Evolutionary conservation across 306 rosid genomes (phyloP), one percentile per base, ranked within the genome.

Genomic region (Lathyrus tuberosus): DNA sequence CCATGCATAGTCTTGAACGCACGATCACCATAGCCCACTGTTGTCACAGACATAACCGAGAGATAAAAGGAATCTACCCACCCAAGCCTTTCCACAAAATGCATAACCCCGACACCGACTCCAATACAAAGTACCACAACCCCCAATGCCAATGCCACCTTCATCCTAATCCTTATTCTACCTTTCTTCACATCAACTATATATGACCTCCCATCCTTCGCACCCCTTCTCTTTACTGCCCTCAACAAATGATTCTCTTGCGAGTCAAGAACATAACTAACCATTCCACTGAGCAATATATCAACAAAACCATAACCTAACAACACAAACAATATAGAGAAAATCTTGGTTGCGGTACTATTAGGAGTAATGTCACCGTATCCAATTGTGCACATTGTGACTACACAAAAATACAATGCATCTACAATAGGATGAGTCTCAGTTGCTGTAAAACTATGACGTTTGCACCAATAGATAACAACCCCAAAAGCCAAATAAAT

Each of bases 111-210:
- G 3, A 81, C 91, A 16, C 99, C 99, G 28, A 91, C 10, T 15
- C 96, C 95, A 71, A 87, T 86, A 80, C 99, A 94, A 53, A 91
- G 84, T 28, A 94, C 88, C 64, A 94, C 97, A 67, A 94, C 96
- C 58, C 89, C 95, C 62, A 91, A 78, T 11, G 99, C 99, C 86
- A 94, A 68, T 2, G 79, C 97, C 71, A 91, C 99, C 84, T 94
- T 91, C 99, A 94, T 77, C 78, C 97, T 82, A 76, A 91, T 94
- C 81, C 99, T 87, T 97, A 94, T 94, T 72, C 99, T 88, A 71
- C 99, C 99, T 73, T 94, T 94, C 86, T 94, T 91, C 53, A 84
- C 86, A 83, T 94, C 99, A 67, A 91, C 63, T 62, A 94, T 80
- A 68, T 87, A 91, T 0, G 97, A 91, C 15, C 66, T 78, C 2